A percentile compares a stretch with the other conserved stretches of the same genome.
Conservation (phyloP, 176 grass and related monocot species). For the Dactylis glomerata region DNA sequence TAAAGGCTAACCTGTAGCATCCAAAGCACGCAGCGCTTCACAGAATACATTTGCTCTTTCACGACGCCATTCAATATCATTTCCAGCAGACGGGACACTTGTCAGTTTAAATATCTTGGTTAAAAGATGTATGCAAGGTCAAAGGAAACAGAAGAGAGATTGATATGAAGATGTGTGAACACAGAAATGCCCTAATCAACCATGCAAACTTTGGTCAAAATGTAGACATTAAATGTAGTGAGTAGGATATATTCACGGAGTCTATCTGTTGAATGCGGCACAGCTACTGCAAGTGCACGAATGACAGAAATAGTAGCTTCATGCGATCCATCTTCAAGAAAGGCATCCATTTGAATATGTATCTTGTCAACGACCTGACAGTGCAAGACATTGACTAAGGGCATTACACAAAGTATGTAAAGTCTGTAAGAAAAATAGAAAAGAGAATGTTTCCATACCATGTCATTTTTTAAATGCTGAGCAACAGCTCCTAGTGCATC, state of each 20-base stretch:
- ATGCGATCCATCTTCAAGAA: constrained; percentile 97
- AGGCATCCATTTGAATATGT: constrained; percentile 96
- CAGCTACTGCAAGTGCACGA: constrained; percentile 68
- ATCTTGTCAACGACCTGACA: constrained; percentile 94
- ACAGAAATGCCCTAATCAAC: constrained; percentile 7
- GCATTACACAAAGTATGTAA: constrained; percentile 5
- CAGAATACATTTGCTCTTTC: constrained; percentile 88
- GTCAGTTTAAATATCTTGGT: constrained; percentile 89
- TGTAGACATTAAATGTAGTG: constrained; percentile 21
- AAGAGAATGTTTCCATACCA: constrained; percentile 50
- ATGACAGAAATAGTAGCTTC: constrained; percentile 91
- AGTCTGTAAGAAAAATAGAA: constrained; percentile 9
- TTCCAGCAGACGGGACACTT: constrained; percentile 39
- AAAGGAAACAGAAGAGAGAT: constrained; percentile 56
- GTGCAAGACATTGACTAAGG: constrained; percentile 9
- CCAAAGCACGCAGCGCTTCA: constrained; percentile 91
- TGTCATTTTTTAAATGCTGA: constrained; percentile 96
- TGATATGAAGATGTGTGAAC: constrained; percentile 13
- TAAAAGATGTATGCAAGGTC: constrained; percentile 85
- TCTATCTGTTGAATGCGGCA: constrained; percentile 88
- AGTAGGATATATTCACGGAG: constrained; percentile 98
- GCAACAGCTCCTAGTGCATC: constrained; percentile 95
- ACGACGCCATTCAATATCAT: constrained; percentile 48
- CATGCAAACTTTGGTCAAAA: constrained; percentile 19
- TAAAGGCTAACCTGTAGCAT: constrained; percentile 77